A percentile compares a stretch with the other conserved stretches of the same genome.
phyloP scores from a whole-genome alignment of 768 basidiomycete genomes.

The Boletus vermiculosoides region DNA sequence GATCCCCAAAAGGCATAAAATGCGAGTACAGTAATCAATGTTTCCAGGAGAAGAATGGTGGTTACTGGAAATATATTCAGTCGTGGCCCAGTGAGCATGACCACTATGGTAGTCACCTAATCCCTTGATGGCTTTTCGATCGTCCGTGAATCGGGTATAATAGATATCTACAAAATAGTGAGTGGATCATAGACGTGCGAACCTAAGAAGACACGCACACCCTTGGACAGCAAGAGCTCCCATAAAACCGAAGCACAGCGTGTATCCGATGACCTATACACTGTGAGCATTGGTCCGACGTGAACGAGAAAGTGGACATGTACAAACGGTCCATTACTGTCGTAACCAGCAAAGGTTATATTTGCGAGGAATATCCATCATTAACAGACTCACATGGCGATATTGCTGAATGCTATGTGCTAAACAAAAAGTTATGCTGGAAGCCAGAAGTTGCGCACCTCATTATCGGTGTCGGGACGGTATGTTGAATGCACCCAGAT shows the following conservation, averaged over 20 bases:
- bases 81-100: neutral
- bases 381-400: neutral
- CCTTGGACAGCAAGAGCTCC: too few species aligned
- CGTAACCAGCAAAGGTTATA: neutral
- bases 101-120: neutral
- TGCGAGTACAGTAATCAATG: constrained; percentile 2
- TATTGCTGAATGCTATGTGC: neutral
- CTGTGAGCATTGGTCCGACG: neutral
- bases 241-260: constrained; percentile 5
- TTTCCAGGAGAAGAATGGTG: constrained; percentile 11
- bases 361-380: neutral
- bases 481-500: neutral
- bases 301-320: neutral
- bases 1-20: constrained; percentile 13
- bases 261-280: constrained; percentile 16
- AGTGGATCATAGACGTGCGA: too few species aligned
- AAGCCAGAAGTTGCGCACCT: too few species aligned
- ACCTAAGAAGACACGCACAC: neutral
- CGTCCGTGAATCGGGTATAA: constrained; percentile 18
- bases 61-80: constrained; percentile 3
- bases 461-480: neutral
- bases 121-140: constrained; percentile 11
- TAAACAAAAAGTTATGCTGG: neutral
- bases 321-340: neutral
- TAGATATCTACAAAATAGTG: constrained; percentile 16